Base-by-base conservation (phyloP, 306 rosid genomes). In the Hippophae tibetana region DNA sequence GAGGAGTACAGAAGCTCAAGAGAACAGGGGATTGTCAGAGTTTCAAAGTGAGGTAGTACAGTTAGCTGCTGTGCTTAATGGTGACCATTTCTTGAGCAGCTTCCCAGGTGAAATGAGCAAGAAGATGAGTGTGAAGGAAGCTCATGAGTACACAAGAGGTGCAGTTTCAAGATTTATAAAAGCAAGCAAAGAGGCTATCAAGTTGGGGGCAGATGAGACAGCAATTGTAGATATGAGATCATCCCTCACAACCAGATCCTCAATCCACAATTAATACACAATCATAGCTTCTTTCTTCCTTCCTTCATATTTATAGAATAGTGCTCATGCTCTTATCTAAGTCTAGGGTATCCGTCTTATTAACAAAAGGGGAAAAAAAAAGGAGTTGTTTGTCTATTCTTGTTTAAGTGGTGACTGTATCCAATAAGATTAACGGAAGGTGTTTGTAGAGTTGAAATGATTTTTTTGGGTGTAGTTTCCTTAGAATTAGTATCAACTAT, bases 171-270 rank as follows among this genome's bases (percentile, higher is more conserved):
- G 99, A 73, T 93, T 93, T 84, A 72, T 84, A 55, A 80, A 95
- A 69, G 99, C 97, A 40, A 86, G 99, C 83, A 86, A 85, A 79
- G 95, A 86, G 75, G 99, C 99, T 57, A 77, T 84, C 78, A 84
- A 82, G 53, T 66, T 93, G 64, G 99, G 99, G 56, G 99, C 97
- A 5, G 82, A 82, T 55, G 76, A 82, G 31, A 82, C 97, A 64
- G 97, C 99, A 61, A 93, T 93, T 61, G 99, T 93, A 42, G 97
- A 93, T 74, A 93, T 88, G 99, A 88, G 99, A 82, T 93, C 99
- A 6, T 93, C 97, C 44, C 99, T 93, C 77, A 86, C 99, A 41
- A 93, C 99, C 43, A 88, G 99, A 75, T 71, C 97, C 52, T 73
- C 87, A 51, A 56, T 50, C 67, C 93, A 78, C 69, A 80, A 80